Conservation (phyloP, 768 basidiomycete species). For the Mycena filopes region DNA sequence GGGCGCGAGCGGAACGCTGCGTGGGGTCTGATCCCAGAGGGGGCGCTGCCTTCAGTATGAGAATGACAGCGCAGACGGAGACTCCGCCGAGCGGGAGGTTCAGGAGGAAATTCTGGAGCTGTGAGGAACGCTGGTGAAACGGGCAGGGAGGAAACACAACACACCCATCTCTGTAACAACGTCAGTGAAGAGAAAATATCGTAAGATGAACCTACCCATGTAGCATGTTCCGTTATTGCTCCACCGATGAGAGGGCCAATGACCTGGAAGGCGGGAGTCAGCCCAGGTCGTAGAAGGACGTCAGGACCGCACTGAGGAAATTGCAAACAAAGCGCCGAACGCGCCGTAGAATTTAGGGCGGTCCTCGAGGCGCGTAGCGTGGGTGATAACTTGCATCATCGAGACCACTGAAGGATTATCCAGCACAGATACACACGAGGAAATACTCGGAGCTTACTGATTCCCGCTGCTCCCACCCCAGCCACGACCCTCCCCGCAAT, state of each 20-base stretch:
- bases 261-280: no score
- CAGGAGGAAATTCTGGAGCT: conserved; percentile 15
- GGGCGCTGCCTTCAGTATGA: conserved; percentile 18
- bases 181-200: conserved; percentile 42
- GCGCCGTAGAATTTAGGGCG: conserved; percentile 33
- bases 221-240: conserved; percentile 38
- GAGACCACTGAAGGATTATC: neutral
- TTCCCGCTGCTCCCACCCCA: conserved; percentile 23
- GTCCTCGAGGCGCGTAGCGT: conserved; percentile 41
- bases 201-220: conserved; percentile 18
- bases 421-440: neutral
- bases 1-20: neutral
- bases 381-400: conserved; percentile 17
- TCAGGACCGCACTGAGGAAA: no score
- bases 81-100: conserved; percentile 30
- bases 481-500: conserved; percentile 48
- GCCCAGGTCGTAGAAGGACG: no score
- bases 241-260: conserved; percentile 43
- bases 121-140: neutral
- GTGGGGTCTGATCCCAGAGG: conserved; percentile 17
- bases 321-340: conserved; percentile 44
- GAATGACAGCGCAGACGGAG: conserved; percentile 17
- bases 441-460: neutral
- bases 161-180: conserved; percentile 35
- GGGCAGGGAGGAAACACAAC: neutral